Base-by-base conservation (phyloP, 495 filamentous ascomycete species). In the Penicillium roqueforti region DNA sequence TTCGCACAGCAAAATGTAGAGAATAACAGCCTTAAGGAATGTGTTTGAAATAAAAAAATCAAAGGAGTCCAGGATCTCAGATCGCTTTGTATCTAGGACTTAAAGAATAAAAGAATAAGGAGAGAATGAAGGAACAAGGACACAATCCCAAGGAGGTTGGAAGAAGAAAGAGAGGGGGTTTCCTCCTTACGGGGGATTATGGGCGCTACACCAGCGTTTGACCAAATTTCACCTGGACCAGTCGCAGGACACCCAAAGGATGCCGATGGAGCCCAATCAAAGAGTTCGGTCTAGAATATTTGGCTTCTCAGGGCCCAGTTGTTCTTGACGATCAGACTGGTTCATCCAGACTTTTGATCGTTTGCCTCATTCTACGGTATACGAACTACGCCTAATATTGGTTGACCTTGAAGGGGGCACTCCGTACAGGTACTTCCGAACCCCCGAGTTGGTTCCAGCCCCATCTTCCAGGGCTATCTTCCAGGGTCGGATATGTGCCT, bases 11-110 rank as follows among this genome's bases (percentile, higher is more conserved):
- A 67, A 67, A 67, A 65, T 51, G 28, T 29, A 53, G 41, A 32
- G 42, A 28, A 50, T 37, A 36, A n/a, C 13, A 45, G 51, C 11
- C 46, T 63, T 66, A 61, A 59, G 47, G 64, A 64, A 66, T 69
- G 66, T 68, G 69, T 70, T 59, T 31, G 26, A 46, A 53, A 56
- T 53, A n/a, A 36, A 16, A 16, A 14, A 36, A 61, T 47, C 63
- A 61, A 66, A 61, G 45, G 69, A 68, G 67, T 63, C 65, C 62
- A 73, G 64, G 70, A 74, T 74, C 63, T 70, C 70, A 59, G 66
- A 66, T 62, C 66, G 72, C 59, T 63, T 68, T 55, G 60, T 58
- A 67, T 66, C 63, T 55, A 72, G 73, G 73, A 68, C 65, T 62
- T 60, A 55, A 61, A 59, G 54, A 62, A 60, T 36, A 58, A 52